These are phyloP conservation scores for Porcisia deanei DNA, from an alignment of 208 protist species.

Conservation along the genomic window DNA sequence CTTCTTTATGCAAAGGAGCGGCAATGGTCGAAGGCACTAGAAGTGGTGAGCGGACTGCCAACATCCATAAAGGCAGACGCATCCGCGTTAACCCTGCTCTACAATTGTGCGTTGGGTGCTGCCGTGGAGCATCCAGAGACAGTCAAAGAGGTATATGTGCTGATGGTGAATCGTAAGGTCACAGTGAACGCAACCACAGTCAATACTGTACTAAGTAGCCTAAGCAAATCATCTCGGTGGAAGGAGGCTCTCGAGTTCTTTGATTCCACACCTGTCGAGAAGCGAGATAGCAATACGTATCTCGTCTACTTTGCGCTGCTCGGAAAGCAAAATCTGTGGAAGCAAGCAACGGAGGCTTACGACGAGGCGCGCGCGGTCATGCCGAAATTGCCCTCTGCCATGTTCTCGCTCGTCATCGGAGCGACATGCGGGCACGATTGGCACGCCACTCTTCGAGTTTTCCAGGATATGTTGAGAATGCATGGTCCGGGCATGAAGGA, in stretches of 20 bases:
- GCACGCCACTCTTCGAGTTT: conserved; percentile 62
- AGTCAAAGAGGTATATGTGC: conserved; percentile 39
- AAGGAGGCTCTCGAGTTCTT: conserved; percentile 73
- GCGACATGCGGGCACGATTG: conserved; percentile 66
- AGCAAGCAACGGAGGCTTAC: conserved; percentile 56
- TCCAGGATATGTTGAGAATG: conserved; percentile 69
- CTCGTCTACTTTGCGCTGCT: conserved; percentile 76
- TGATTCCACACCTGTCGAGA: conserved; percentile 25
- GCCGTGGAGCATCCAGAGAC: conserved; percentile 65
- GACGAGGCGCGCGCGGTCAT: conserved; percentile 43
- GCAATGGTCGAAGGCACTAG: conserved; percentile 72
- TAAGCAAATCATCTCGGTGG: conserved; percentile 54
- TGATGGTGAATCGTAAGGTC: conserved; percentile 58
- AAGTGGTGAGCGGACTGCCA: conserved; percentile 38
- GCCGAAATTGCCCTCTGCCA: conserved; percentile 50
- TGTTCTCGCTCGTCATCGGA: conserved; percentile 73
- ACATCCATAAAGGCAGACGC: conserved; percentile 30
- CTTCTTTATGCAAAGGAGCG: conserved; percentile 77
- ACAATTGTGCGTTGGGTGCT: conserved; percentile 86
- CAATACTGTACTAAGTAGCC: conserved; percentile 80
- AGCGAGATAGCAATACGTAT: conserved; percentile 78
- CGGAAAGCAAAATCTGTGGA: conserved; percentile 65
- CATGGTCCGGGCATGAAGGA: conserved; percentile 79
- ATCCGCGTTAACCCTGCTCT: conserved; percentile 77
- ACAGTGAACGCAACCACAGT: conserved; percentile 69